These are phyloP conservation scores for Schwanniomyces sp. DNA, from an alignment of 805 yeast species.

Conservation along the genomic window DNA sequence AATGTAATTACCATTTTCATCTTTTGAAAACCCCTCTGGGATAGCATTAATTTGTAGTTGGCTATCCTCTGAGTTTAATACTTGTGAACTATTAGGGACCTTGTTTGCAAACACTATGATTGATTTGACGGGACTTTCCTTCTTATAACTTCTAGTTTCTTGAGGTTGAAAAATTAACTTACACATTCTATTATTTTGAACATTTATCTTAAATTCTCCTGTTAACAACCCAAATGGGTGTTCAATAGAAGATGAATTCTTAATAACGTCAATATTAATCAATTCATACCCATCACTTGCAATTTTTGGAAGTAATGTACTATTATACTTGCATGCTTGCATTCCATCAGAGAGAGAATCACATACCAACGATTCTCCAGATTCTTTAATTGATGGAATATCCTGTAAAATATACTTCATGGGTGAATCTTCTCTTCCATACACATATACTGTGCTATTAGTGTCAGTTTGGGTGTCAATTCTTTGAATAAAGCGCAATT, in stretches of 20 bases:
- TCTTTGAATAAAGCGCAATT: constrained; percentile 66
- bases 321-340: constrained; percentile 54
- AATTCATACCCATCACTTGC: constrained; percentile 38
- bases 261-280: constrained; percentile 50
- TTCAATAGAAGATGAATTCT: constrained; percentile 42
- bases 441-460: constrained; percentile 43
- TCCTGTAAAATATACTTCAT: constrained; percentile 50
- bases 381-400: constrained; percentile 60
- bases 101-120: constrained; percentile 47
- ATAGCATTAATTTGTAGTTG: constrained; percentile 12
- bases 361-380: constrained; percentile 33
- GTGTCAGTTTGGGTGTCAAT: constrained; percentile 44
- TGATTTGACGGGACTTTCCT: constrained; percentile 62
- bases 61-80: constrained; percentile 6
- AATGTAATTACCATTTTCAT: constrained; percentile 41
- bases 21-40: constrained; percentile 48
- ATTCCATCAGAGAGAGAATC: constrained; percentile 39
- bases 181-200: constrained; percentile 65
- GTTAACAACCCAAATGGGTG: constrained; percentile 64
- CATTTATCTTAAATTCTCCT: constrained; percentile 61
- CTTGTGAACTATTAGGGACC: not conserved
- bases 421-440: constrained; percentile 50
- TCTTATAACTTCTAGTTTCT: constrained; percentile 14
- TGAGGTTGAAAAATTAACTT: constrained; percentile 56
- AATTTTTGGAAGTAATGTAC: constrained; percentile 44